A percentile compares a stretch with the other conserved stretches of the same genome.
Evolutionary conservation across 2,329 filamentous ascomycete species (phyloP).

Genomic region (Pseudogymnoascus sp.): DNA sequence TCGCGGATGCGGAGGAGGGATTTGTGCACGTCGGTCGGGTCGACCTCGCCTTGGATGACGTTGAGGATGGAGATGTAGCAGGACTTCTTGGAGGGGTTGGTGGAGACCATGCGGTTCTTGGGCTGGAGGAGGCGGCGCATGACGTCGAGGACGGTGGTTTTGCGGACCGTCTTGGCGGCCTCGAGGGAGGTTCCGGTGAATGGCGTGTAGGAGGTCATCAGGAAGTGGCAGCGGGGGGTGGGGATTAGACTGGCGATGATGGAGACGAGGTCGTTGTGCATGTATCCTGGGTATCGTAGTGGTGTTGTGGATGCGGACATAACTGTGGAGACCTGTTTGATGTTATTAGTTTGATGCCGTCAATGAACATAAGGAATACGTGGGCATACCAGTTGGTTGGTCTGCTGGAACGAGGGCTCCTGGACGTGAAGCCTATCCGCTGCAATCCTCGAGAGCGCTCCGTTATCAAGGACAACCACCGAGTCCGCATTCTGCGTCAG

Average conservation of each 20-base stretch:
- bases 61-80: constrained; percentile 99
- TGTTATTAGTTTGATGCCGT: constrained; percentile 10
- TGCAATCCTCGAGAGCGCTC: constrained; percentile 85
- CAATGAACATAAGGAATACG: neutral
- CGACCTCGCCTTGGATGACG: constrained; percentile 97
- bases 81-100: constrained; percentile 88
- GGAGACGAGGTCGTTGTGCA: constrained; percentile 98
- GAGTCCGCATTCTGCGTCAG: constrained; percentile 95
- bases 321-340: constrained; percentile 72
- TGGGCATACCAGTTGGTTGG: constrained; percentile 75
- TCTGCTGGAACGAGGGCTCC: constrained; percentile 93
- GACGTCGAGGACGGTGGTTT: constrained; percentile 95
- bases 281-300: constrained; percentile 93
- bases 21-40: constrained; percentile 98
- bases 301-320: constrained; percentile 98
- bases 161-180: constrained; percentile 93
- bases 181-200: constrained; percentile 96
- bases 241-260: constrained; percentile 95
- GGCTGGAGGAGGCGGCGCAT: constrained; percentile 94
- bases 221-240: constrained; percentile 92
- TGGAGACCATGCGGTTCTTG: constrained; percentile 99
- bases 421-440: constrained; percentile 92
- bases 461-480: constrained; percentile 95
- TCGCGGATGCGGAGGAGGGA: constrained; percentile 93
- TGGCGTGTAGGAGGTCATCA: constrained; percentile 97